Percentiles rank a stretch among this genome's conserved stretches.
phyloP scores from a whole-genome alignment of 2,329 filamentous ascomycete genomes.

The Botryosphaeria dothidea region DNA sequence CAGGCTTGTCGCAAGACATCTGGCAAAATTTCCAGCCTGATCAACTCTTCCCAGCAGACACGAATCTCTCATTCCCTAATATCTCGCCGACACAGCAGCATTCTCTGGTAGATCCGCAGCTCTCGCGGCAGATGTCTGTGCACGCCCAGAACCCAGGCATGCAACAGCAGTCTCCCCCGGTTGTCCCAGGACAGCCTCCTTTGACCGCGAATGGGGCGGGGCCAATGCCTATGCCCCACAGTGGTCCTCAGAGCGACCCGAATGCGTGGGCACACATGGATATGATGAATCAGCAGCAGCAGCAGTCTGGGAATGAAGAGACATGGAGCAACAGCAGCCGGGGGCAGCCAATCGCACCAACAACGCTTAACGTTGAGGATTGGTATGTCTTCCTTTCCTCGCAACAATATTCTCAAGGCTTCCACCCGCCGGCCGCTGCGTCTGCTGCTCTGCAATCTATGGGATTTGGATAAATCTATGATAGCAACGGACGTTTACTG shows the following conservation, averaged over 20 bases:
- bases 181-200: constrained; percentile 5
- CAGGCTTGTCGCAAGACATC: constrained; percentile 86
- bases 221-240: constrained; percentile 21
- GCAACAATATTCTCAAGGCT: constrained; percentile 17
- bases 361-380: constrained; percentile 95
- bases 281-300: constrained; percentile 53
- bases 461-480: constrained; percentile 19
- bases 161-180: constrained; percentile 25
- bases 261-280: constrained; percentile 63
- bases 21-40: constrained; percentile 99
- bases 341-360: constrained; percentile 77
- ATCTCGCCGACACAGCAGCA: constrained; percentile 62
- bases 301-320: constrained; percentile 57
- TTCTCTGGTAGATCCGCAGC: constrained; percentile 64
- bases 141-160: constrained; percentile 28
- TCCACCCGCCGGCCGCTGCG: constrained; percentile 21
- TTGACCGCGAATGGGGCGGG: background rate
- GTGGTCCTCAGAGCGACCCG: constrained; percentile 37
- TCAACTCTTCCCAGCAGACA: constrained; percentile 92
- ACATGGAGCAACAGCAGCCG: constrained; percentile 85
- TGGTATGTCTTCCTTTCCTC: constrained; percentile 64
- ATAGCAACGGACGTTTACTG: constrained; percentile 7
- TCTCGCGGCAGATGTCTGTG: constrained; percentile 37
- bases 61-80: constrained; percentile 69
- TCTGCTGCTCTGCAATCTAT: constrained; percentile 23